These are phyloP conservation scores for Diplodia corticola DNA, from an alignment of 2,329 filamentous ascomycete species.

Conservation along the genomic window DNA sequence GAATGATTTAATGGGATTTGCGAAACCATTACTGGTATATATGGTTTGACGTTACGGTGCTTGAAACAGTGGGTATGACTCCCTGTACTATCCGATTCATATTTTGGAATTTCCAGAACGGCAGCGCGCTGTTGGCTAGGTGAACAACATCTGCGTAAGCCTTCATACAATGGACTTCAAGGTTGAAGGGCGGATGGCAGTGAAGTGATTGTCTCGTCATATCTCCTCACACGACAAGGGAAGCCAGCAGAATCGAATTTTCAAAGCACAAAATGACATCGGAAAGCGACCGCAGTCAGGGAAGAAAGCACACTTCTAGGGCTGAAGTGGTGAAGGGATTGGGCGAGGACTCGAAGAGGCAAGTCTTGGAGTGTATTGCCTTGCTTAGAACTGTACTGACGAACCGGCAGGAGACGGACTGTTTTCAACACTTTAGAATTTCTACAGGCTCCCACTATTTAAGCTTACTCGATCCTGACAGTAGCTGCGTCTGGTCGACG, in stretches of 20 bases:
- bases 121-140: neutral
- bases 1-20: conserved; percentile 34
- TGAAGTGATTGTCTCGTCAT: neutral
- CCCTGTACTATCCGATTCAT: neutral
- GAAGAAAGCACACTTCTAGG: neutral
- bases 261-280: neutral
- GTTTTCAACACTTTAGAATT: no score
- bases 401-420: neutral
- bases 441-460: no score
- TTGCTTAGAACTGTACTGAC: neutral
- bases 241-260: neutral
- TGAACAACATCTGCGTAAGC: neutral
- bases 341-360: neutral
- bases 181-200: neutral
- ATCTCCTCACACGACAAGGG: neutral
- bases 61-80: neutral
- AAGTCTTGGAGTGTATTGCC: neutral
- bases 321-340: neutral
- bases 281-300: neutral
- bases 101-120: neutral
- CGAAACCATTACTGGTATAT: neutral
- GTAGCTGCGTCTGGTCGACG: neutral
- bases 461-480: neutral
- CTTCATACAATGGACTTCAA: neutral
- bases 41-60: conserved; percentile 6